Conservation (phyloP, 2,329 filamentous ascomycete species). For the Chrysosphaeria jannelii region DNA sequence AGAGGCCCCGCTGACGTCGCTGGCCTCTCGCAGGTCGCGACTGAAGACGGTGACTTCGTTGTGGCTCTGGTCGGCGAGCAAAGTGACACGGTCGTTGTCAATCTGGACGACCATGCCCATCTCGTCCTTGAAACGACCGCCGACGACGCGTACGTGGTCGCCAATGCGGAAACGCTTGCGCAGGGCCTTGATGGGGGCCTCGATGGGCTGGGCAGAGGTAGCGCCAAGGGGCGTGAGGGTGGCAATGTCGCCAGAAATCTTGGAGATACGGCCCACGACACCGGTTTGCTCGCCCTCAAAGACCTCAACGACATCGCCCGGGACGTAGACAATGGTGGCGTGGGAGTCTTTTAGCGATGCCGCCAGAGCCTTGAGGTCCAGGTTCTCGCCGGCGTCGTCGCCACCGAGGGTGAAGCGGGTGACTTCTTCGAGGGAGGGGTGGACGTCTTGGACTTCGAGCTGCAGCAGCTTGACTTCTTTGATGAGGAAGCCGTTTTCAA, state of each 20-base stretch:
- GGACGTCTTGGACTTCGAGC: constrained; percentile 65
- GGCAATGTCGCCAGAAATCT: constrained; percentile 76
- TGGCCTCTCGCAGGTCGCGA: constrained; percentile 80
- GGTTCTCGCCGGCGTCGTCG: constrained; percentile 76
- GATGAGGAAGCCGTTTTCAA: constrained; percentile 74
- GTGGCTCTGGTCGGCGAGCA: constrained; percentile 78
- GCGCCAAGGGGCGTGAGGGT: constrained; percentile 52
- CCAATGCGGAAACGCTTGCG: constrained; percentile 79
- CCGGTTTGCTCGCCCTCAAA: constrained; percentile 88
- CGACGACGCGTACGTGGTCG: constrained; percentile 96
- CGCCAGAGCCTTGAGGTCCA: constrained; percentile 73
- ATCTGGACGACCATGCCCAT: constrained; percentile 93
- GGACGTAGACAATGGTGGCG: constrained; percentile 55
- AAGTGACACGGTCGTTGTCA: constrained; percentile 67
- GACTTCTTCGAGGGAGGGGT: constrained; percentile 79
- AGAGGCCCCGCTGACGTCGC: constrained; percentile 66
- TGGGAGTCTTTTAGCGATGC: constrained; percentile 68
- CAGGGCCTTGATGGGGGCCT: constrained; percentile 73
- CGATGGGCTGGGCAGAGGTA: constrained; percentile 63
- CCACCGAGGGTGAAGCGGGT: constrained; percentile 73
- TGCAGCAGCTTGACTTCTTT: constrained; percentile 81
- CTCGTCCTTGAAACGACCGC: constrained; percentile 78
- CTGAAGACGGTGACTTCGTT: constrained; percentile 93
- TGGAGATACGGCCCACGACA: constrained; percentile 57
- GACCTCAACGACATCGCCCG: constrained; percentile 88